phyloP scores from a whole-genome alignment of 2,329 filamentous ascomycete genomes.

The Westerdykella aurantiaca region DNA sequence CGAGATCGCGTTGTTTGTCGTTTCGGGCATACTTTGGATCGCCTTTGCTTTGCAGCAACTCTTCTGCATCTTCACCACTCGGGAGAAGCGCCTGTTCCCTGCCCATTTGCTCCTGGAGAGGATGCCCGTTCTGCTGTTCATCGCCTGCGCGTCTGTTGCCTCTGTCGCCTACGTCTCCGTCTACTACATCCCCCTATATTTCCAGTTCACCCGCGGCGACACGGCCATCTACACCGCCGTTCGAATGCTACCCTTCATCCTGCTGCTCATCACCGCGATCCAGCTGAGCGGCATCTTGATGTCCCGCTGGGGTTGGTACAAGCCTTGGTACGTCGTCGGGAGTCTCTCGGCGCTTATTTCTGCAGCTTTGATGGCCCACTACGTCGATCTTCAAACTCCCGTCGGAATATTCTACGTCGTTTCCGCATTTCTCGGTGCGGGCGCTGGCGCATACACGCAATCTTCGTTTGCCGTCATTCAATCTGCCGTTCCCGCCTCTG shows the following conservation, averaged over 20 bases:
- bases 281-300: conserved; percentile 16
- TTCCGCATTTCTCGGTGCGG: conserved; percentile 1
- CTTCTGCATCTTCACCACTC: conserved; percentile 42
- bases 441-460: conserved; percentile 2
- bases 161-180: conserved; percentile 2
- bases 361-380: conserved; percentile 9
- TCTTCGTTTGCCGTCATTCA: conserved; percentile 2
- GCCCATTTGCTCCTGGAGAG: conserved; percentile 38
- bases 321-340: conserved; percentile 17
- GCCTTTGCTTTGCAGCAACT: conserved; percentile 44
- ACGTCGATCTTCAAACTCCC: not conserved
- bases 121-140: conserved; percentile 8
- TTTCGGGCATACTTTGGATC: conserved; percentile 40
- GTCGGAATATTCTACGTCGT: conserved; percentile 2
- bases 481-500: conserved; percentile 1
- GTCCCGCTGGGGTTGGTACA: conserved; percentile 14
- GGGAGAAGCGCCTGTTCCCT: conserved; percentile 46
- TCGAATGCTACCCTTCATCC: conserved; percentile 21
- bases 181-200: conserved; percentile 25
- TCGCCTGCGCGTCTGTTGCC: conserved; percentile 1
- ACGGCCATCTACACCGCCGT: conserved; percentile 16
- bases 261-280: conserved; percentile 9
- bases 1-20: conserved; percentile 44
- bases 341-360: conserved; percentile 9
- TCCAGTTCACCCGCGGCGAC: conserved; percentile 21